Conservation (phyloP, 306 rosid species). For the Lithocarpus polystachyus region DNA sequence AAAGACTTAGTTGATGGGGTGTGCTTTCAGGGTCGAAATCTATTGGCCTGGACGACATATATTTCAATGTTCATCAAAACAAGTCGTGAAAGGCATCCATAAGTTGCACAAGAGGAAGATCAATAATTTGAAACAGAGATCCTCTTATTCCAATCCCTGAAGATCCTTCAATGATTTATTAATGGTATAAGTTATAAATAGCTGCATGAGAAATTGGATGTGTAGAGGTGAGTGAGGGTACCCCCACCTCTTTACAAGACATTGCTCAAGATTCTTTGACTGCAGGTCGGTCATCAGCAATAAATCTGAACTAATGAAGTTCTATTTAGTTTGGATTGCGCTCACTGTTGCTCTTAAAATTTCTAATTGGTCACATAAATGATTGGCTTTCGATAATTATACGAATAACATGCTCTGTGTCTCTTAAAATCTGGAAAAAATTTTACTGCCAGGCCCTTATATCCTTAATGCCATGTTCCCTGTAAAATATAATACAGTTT, state of each 20-base stretch:
- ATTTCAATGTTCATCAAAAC: not conserved
- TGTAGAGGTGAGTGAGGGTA: not conserved
- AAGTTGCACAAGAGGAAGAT: slow-evolving; percentile 6
- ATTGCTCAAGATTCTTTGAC: slow-evolving; percentile 22
- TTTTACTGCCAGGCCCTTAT: not conserved
- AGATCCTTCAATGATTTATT: not conserved
- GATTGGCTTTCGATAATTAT: not conserved
- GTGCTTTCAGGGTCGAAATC: not conserved
- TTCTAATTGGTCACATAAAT: not conserved
- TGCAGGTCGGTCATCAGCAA: slow-evolving; percentile 17
- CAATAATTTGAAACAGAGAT: not conserved
- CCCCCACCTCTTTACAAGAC: not conserved
- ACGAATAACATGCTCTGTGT: not conserved
- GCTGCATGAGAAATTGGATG: not conserved
- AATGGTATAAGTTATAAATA: slow-evolving; percentile 1
- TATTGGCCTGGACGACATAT: not conserved
- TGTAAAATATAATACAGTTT: not conserved
- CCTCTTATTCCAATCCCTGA: not conserved
- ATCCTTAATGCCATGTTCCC: not conserved
- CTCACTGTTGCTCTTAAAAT: not conserved
- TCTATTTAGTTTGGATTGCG: not conserved
- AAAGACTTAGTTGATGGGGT: slow-evolving; percentile 2
- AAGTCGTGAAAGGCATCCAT: not conserved
- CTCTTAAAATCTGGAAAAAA: not conserved
- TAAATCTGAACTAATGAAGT: not conserved